These are phyloP conservation scores for Didymella pinodella DNA, from an alignment of 2,329 filamentous ascomycete species.

Conservation along the genomic window DNA sequence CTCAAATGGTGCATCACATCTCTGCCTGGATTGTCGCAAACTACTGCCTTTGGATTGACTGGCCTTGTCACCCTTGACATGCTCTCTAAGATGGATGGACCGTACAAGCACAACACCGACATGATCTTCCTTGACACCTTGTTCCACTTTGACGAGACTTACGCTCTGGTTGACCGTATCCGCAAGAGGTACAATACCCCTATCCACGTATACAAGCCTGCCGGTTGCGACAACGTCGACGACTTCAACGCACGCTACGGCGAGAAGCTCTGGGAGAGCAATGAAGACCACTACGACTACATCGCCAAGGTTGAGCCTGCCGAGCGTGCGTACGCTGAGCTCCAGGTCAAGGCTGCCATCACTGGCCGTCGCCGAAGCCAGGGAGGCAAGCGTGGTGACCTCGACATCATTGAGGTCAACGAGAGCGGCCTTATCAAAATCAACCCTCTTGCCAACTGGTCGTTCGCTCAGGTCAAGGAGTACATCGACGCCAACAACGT, in stretches of 20 bases:
- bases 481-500: constrained; percentile 89
- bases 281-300: constrained; percentile 94
- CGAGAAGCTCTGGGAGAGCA: constrained; percentile 80
- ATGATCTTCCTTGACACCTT: constrained; percentile 64
- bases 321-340: constrained; percentile 85
- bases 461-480: constrained; percentile 84
- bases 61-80: constrained; percentile 66
- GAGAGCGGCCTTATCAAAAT: constrained; percentile 94
- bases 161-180: constrained; percentile 68
- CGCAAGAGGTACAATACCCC: constrained; percentile 77
- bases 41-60: constrained; percentile 61
- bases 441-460: constrained; percentile 96
- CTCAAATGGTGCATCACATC: constrained; percentile 91
- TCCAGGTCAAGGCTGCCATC: constrained; percentile 87
- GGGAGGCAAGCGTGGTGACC: constrained; percentile 87
- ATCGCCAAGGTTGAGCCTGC: constrained; percentile 97
- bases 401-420: constrained; percentile 92
- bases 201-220: constrained; percentile 89
- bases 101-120: constrained; percentile 62
- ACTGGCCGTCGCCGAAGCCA: constrained; percentile 92
- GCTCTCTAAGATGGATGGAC: constrained; percentile 75
- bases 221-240: constrained; percentile 72
- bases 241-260: constrained; percentile 88
- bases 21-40: constrained; percentile 80
- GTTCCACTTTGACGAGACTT: constrained; percentile 61